Percentiles rank a stretch among this genome's conserved stretches.
Evolutionary conservation across 345 rosid species (phyloP).

Genomic region (Tarenaya hassleriana): DNA sequence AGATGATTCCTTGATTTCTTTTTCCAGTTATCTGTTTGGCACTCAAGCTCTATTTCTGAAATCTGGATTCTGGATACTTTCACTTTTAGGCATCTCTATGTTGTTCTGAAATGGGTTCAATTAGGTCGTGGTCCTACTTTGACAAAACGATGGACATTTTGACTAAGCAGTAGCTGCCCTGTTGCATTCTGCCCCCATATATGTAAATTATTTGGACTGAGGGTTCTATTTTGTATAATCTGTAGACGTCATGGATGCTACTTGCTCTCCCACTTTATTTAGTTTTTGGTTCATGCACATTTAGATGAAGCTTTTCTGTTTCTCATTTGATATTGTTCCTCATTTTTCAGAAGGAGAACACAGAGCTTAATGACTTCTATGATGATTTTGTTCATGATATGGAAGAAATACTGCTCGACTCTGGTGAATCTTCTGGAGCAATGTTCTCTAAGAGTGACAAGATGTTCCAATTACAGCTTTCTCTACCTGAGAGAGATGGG

Average conservation of each 20-base stretch:
- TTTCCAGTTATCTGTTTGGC: slow-evolving; percentile 3
- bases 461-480: slow-evolving; percentile 44
- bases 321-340: slow-evolving; percentile 14
- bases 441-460: slow-evolving; percentile 47
- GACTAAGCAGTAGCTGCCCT: too few species aligned
- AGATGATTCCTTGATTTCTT: slow-evolving; percentile 1
- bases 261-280: slow-evolving; percentile 2
- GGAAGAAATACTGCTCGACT: slow-evolving; percentile 91
- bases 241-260: slow-evolving; percentile 1
- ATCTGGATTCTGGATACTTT: slow-evolving; percentile 1
- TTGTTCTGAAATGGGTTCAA: slow-evolving; percentile 3
- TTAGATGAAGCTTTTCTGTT: slow-evolving; percentile 22
- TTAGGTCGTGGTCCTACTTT: not conserved
- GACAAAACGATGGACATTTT: too few species aligned
- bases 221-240: not conserved
- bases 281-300: slow-evolving; percentile 8
- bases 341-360: slow-evolving; percentile 48
- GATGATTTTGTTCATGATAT: slow-evolving; percentile 91
- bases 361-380: slow-evolving; percentile 51
- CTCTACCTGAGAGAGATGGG: slow-evolving; percentile 60
- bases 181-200: slow-evolving; percentile 2
- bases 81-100: slow-evolving; percentile 1
- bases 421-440: slow-evolving; percentile 61
- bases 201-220: slow-evolving; percentile 2
- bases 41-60: slow-evolving; percentile 12